Percentiles rank a stretch among this genome's conserved stretches.
These are phyloP conservation scores for Exidia glandulosa DNA, from an alignment of 768 basidiomycete species.

Conservation along the genomic window DNA sequence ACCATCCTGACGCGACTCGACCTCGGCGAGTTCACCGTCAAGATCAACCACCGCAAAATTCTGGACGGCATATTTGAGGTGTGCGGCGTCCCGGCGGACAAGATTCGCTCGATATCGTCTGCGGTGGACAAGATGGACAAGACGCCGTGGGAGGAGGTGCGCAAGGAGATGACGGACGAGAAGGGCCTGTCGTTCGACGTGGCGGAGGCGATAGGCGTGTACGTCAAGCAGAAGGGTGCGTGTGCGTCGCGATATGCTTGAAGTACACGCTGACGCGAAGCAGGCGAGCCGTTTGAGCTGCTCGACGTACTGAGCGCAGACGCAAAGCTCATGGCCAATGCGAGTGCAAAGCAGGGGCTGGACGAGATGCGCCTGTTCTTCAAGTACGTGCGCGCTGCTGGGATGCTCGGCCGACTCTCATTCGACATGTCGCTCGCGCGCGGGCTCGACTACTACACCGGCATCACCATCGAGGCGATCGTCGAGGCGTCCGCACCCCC, in stretches of 20 bases:
- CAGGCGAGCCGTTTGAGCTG: conserved; percentile 63
- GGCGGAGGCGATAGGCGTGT: conserved; percentile 93
- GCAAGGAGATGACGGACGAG: conserved; percentile 92
- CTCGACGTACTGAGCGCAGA: conserved; percentile 62
- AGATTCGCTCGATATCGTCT: conserved; percentile 85
- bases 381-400: conserved; percentile 68
- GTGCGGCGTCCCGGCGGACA: conserved; percentile 85
- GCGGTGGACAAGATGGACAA: conserved; percentile 99
- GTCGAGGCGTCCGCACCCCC: conserved; percentile 92
- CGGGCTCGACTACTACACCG: conserved; percentile 97
- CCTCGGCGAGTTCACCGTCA: conserved; percentile 90
- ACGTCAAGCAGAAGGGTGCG: conserved; percentile 88
- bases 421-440: conserved; percentile 97
- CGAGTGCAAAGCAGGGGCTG: conserved; percentile 69
- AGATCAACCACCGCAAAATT: conserved; percentile 95
- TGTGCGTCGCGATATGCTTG: neutral
- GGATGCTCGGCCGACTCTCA: conserved; percentile 77
- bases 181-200: conserved; percentile 73
- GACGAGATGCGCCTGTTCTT: conserved; percentile 82
- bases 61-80: conserved; percentile 95
- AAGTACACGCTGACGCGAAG: neutral
- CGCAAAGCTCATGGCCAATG: conserved; percentile 50
- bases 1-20: conserved; percentile 75
- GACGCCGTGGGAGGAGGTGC: conserved; percentile 87
- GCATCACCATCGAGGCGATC: conserved; percentile 94